Evolutionary conservation across 306 rosid genomes (phyloP), one percentile per base, ranked within the genome.

Genomic region (Quercus gilva): DNA sequence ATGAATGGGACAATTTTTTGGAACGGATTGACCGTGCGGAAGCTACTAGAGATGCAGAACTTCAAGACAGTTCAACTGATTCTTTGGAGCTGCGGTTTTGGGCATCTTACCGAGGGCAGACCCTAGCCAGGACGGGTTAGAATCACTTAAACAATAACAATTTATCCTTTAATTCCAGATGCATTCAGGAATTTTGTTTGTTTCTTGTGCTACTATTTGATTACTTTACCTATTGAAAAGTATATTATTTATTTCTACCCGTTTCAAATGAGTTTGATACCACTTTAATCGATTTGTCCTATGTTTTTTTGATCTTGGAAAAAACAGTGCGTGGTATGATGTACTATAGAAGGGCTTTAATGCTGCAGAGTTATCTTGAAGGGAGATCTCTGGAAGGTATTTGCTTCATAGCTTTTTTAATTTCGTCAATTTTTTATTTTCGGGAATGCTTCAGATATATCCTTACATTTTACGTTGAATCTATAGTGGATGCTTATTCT

Each of bases 21-120:
- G 97, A 95, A 83, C 86, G 99, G 84, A 92, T 95, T 80, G 99
- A 94, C 75, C 91, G 92, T 43, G 87, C 79, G 45, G 89, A 78
- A 37, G 84, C 90, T 73, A 92, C 98, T 58, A 91, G 81, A 65
- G 99, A 90, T 71, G 89, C 76, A 9, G 99, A 95, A 73, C 88
- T 92, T 64, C 97, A 91, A 76, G 86, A 91, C 77, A 90, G 82
- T 82, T 80, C 92, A 29, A 90, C 90, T 43, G 97, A 95, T 85
- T 45, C 89, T 73, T 79, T 95, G 87, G 99, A 95, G 87, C 99
- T 92, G 80, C 97, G 99, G 15, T 91, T 95, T 81, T 95, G 99
- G 99, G 98, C 79, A 57, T 95, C 99, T 64, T 95, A 95, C 77
- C 91, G 98, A 5, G 98, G 99, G 74, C 99, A 95, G 88, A 95